These are phyloP conservation scores for Friedmanniomyces simplex DNA, from an alignment of 495 filamentous ascomycete species.

Conservation along the genomic window DNA sequence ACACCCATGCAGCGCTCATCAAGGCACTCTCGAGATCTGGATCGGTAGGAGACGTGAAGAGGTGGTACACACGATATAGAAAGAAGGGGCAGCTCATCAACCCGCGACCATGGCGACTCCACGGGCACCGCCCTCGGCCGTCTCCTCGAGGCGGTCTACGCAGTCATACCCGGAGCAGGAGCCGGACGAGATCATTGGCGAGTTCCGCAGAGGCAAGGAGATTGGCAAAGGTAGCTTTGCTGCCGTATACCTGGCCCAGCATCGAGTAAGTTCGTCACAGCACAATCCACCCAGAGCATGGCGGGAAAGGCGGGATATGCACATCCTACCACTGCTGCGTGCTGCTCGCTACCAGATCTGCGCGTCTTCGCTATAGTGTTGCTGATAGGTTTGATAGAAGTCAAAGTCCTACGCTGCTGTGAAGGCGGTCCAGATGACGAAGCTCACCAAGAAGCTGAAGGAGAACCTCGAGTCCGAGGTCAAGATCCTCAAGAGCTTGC, in stretches of 20 bases:
- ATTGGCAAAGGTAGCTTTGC: constrained; percentile 96
- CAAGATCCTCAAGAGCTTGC: constrained; percentile 77
- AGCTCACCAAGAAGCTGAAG: constrained; percentile 89
- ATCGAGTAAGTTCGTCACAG: constrained; percentile 52
- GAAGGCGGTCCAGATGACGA: constrained; percentile 84
- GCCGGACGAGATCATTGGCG: constrained; percentile 57
- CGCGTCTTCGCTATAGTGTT: neutral
- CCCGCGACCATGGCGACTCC: constrained; percentile 6
- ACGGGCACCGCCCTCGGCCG: neutral
- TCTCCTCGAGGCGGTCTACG: constrained; percentile 6
- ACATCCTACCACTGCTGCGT: neutral
- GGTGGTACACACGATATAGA: neutral
- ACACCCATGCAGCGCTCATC: neutral
- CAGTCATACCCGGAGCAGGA: constrained; percentile 27
- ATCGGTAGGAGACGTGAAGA: neutral
- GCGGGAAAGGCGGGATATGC: neutral
- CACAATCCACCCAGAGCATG: neutral
- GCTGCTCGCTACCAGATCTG: neutral
- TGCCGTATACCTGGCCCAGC: constrained; percentile 76
- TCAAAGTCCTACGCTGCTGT: constrained; percentile 70
- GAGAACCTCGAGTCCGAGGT: constrained; percentile 94
- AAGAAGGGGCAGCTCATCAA: neutral
- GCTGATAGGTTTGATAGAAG: constrained; percentile 26
- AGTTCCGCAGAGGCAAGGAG: constrained; percentile 67
- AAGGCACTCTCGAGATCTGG: neutral